phyloP scores from a whole-genome alignment of 1,139 yeast species.

The Scheffersomyces titani region DNA sequence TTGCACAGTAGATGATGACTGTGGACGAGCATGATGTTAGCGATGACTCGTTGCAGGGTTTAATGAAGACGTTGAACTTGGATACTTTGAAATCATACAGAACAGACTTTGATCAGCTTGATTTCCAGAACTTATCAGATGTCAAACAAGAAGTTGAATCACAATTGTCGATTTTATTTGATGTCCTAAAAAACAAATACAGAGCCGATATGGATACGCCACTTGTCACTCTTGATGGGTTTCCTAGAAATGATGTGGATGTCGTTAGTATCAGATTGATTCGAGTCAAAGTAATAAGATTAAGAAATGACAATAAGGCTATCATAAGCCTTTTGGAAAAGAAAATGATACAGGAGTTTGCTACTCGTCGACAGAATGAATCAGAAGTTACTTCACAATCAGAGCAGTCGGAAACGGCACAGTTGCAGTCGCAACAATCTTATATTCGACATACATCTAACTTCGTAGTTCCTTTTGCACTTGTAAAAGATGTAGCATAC shows the following conservation, averaged over 20 bases:
- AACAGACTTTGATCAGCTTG: slow-evolving; percentile 19
- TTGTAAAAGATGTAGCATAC: slow-evolving; percentile 45
- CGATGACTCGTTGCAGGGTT: slow-evolving; percentile 34
- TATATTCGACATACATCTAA: not conserved
- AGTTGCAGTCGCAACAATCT: not conserved
- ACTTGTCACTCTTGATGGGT: slow-evolving; percentile 72
- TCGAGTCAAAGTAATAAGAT: slow-evolving; percentile 63
- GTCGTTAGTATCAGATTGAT: slow-evolving; percentile 66
- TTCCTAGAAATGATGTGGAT: slow-evolving; percentile 83
- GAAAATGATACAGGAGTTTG: slow-evolving; percentile 47
- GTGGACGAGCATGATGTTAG: slow-evolving; percentile 1
- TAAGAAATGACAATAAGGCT: slow-evolving; percentile 65
- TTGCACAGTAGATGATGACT: not conserved
- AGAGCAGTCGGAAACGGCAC: not conserved
- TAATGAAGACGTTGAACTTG: slow-evolving; percentile 41
- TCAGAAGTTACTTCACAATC: slow-evolving; percentile 2
- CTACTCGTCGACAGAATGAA: slow-evolving; percentile 7
- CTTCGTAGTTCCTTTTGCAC: slow-evolving; percentile 55
- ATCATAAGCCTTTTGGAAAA: slow-evolving; percentile 51
- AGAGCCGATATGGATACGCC: slow-evolving; percentile 65
- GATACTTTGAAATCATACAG: slow-evolving; percentile 26
- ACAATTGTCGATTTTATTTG: slow-evolving; percentile 34
- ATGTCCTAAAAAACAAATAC: slow-evolving; percentile 29
- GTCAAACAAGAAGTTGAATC: slow-evolving; percentile 35
- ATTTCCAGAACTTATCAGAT: slow-evolving; percentile 28